Percentiles rank a stretch among this genome's conserved stretches.
phyloP scores from a whole-genome alignment of 2,329 filamentous ascomycete genomes.

The Zymoseptoria ardabiliae region DNA sequence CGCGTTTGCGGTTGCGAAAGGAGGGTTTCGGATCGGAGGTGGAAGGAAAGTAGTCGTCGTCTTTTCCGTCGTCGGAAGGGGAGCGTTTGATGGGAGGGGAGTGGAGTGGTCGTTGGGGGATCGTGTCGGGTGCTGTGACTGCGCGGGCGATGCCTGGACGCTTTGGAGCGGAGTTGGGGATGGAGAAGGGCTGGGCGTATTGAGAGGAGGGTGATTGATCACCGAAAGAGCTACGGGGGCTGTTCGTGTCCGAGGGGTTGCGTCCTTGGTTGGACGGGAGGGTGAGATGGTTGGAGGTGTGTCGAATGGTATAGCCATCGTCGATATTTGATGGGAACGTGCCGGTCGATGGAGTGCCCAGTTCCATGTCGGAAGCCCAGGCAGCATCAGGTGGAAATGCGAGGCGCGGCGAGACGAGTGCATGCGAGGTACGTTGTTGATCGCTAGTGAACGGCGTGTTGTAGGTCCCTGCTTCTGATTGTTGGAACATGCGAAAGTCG shows the following conservation, averaged over 20 bases:
- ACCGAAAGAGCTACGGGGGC: slow-evolving; percentile 19
- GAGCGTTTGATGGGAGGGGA: slow-evolving; percentile 17
- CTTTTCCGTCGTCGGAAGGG: slow-evolving; percentile 23
- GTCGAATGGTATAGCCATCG: slow-evolving; percentile 17
- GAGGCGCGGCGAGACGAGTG: slow-evolving; percentile 20
- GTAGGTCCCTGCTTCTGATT: slow-evolving; percentile 13
- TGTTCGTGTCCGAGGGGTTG: slow-evolving; percentile 15
- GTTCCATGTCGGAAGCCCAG: slow-evolving; percentile 25
- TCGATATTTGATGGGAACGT: slow-evolving; percentile 17
- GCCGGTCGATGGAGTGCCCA: slow-evolving; percentile 23
- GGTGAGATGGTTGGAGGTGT: slow-evolving; percentile 14
- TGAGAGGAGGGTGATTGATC: slow-evolving; percentile 12
- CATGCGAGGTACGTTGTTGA: slow-evolving; percentile 2
- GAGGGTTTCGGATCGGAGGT: slow-evolving; percentile 11
- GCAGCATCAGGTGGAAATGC: slow-evolving; percentile 19
- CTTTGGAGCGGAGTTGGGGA: background rate
- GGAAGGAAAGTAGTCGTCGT: slow-evolving; percentile 23
- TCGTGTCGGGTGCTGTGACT: slow-evolving; percentile 21
- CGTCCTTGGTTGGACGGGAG: slow-evolving; percentile 11
- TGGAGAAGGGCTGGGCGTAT: slow-evolving; percentile 3
- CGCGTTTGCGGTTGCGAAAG: slow-evolving; percentile 25
- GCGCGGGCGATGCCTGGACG: slow-evolving; percentile 19
- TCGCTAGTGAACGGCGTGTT: slow-evolving; percentile 14
- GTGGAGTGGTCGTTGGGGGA: slow-evolving; percentile 10
- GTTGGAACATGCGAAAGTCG: slow-evolving; percentile 25